These are phyloP conservation scores for Gracilaria caudata DNA, from an alignment of 23 red algal genomes.

Conservation along the genomic window DNA sequence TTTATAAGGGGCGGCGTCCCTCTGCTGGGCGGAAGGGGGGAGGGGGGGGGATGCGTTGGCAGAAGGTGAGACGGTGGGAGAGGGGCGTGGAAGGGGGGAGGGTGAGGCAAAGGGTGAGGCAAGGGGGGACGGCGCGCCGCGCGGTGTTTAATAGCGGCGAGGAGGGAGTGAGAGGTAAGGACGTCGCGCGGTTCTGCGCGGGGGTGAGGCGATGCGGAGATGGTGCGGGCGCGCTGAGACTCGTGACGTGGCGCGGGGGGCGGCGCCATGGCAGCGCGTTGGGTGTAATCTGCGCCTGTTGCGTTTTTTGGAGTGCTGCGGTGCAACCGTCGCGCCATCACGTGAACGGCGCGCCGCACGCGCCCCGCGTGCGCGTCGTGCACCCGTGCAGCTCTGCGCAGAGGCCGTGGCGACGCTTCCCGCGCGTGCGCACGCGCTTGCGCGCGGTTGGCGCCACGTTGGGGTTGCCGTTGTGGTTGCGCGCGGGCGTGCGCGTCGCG, in stretches of 20 bases:
- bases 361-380: not conserved
- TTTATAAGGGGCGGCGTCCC: no score
- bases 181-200: not conserved
- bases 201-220: slow-evolving; percentile 7
- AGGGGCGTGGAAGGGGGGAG: not conserved
- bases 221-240: slow-evolving; percentile 14
- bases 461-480: not conserved
- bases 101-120: not conserved
- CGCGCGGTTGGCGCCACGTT: slow-evolving; percentile 17
- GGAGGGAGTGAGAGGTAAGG: not conserved
- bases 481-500: no score
- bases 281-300: not conserved
- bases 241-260: slow-evolving; percentile 30
- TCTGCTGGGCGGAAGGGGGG: no score
- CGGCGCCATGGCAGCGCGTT: slow-evolving; percentile 1
- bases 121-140: not conserved
- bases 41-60: no score
- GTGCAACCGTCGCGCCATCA: not conserved
- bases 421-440: not conserved
- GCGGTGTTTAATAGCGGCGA: not conserved
- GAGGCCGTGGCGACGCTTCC: not conserved
- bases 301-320: not conserved
- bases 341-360: not conserved
- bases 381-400: not conserved
- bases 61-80: not conserved